Percentiles rank a stretch among this genome's conserved stretches.
phyloP scores from a whole-genome alignment of 129 eudicot genomes.

The Pittosporum tobira region DNA sequence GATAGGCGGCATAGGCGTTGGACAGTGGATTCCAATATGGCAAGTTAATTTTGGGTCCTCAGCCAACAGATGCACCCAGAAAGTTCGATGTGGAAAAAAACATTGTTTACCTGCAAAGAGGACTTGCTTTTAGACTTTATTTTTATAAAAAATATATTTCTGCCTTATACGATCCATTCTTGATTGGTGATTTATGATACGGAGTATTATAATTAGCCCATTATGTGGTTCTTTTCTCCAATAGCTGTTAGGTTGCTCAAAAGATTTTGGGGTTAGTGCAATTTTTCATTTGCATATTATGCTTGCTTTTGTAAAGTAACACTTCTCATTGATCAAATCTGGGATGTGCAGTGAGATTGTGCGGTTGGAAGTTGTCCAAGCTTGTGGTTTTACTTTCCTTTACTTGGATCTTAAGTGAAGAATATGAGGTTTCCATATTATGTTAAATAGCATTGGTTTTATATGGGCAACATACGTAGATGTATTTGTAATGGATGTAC shows the following conservation, averaged over 20 bases:
- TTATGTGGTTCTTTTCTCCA: constrained; percentile 10
- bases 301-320: constrained; percentile 11
- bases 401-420: background rate
- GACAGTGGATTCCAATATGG: constrained; percentile 34
- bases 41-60: constrained; percentile 11
- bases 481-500: too few relatives aligned
- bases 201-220: constrained; percentile 9
- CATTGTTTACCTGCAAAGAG: constrained; percentile 29
- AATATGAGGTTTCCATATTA: too few relatives aligned
- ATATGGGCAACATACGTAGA: too few relatives aligned
- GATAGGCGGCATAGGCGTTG: constrained; percentile 9
- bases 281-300: constrained; percentile 5
- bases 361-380: constrained; percentile 32
- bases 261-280: constrained; percentile 23
- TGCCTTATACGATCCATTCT: too few relatives aligned
- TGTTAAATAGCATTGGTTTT: too few relatives aligned
- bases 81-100: constrained; percentile 1
- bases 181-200: constrained; percentile 10
- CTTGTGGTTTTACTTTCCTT: constrained; percentile 11
- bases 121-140: constrained; percentile 33
- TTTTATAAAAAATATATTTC: too few relatives aligned
- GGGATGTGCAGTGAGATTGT: constrained; percentile 10
- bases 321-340: background rate
- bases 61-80: constrained; percentile 33
- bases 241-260: constrained; percentile 16